Base-by-base conservation (phyloP, 495 filamentous ascomycete genomes). In the Aspergillus coremiiformis region DNA sequence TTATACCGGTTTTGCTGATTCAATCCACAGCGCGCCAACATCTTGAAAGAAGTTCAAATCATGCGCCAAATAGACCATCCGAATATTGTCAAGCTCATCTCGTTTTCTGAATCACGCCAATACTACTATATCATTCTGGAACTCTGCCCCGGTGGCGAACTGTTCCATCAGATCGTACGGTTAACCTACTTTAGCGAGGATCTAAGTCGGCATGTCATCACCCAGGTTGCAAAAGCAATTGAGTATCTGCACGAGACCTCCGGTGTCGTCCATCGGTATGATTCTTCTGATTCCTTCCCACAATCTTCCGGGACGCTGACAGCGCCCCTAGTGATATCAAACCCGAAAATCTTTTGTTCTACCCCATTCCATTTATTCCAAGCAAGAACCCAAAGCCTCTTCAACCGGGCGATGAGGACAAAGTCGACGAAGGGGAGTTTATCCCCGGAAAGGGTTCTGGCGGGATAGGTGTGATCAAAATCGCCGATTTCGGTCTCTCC, bases 111-210 rank as follows among this genome's bases (percentile, higher is more conserved):
- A 69, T 94, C 90, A 7, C 79, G 76, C 32, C 90, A 96, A 70
- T 96, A 96, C 61, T 98, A 98, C 64, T 98, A 92, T 70, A 95
- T 98, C 57, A 80, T 98, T 44, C 80, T 98, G 30, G 94, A 98
- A 68, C 82, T 98, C 30, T 95, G 92, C 57, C 87, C 91, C 3
- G 93, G 93, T 39, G 93, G 93, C 65, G 93, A 98, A 70, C 72
- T 98, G 15, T 98, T 98, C 76, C 93, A 98, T 63, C 94, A 98
- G 64, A 97, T 98, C 63, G 93, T 98, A 41, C 84, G 94, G 48
- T 82, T 98, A 64, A 98, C 93, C 7, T 98, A 97, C 67, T 98
- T 98, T 66, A 96, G 90, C 71, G 93, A 98, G 67, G 84, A 96
- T 33, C 77, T 98, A 0, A 91, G 90, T 35, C 82, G 93, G 52